Evolutionary conservation across 2,329 filamentous ascomycete genomes (phyloP), one percentile per base, ranked within the genome.

Genomic region (Xylariomycetidae sp.): DNA sequence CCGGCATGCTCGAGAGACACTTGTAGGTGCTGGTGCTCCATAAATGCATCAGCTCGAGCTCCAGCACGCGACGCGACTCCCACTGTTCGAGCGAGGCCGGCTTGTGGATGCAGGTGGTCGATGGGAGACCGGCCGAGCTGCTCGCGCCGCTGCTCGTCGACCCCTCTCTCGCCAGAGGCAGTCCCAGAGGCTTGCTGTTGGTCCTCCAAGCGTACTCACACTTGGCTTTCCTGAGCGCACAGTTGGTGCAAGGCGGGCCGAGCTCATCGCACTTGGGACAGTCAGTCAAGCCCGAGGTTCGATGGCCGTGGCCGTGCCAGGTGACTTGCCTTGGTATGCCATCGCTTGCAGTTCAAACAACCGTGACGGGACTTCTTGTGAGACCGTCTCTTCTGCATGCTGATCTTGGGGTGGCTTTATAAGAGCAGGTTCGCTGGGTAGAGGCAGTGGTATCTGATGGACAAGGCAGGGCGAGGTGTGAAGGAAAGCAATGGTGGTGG

Each of bases 41-140:
- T 18, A 64, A 64, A 40, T 72, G 67, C 64, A 73, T 70, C 27
- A 74, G 47, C 38, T 72, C 68, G 7, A 74, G 55, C 36, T 70
- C 68, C 16, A 64, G 47, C 12, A 56, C 42, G 18, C 55, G 47
- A 0, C 45, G 48, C 7, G 40, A 38, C 29, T 44, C 43, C 19
- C 31, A 35, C n/a, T n/a, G n/a, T n/a, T n/a, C n/a, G n/a, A n/a
- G n/a, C 29, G 37, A n/a, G 8, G 34, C 40, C 14, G 39, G 31
- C 10, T 29, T 19, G 14, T 29, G 31, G 2, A 39, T 32, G 10
- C 43, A 35, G 19, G 17, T 24, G 10, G 14, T 14, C n/a, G 24
- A 7, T 12, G 15, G 12, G 24, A 8, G 8, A 12, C 20, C 8
- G 8, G 8, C 8, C 8, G 20, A 23, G 26, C 14, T 19, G 27